Percentiles rank a stretch among this genome's conserved stretches.
phyloP scores from a whole-genome alignment of 805 yeast genomes.

The Yamadazyma takamatsuzukensis region DNA sequence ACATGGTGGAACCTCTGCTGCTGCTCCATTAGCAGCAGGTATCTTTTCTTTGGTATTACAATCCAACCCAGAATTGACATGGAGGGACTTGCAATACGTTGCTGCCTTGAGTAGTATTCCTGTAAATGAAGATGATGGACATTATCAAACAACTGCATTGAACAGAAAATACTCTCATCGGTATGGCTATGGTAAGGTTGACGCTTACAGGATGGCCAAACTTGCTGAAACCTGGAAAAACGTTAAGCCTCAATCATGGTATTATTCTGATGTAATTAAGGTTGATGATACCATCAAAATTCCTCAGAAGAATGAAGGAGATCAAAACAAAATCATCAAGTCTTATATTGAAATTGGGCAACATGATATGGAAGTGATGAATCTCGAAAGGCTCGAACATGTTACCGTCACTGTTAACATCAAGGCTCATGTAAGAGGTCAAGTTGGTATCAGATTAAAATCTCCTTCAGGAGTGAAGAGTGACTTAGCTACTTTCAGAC shows the following conservation, averaged over 20 bases:
- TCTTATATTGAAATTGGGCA: conserved; percentile 41
- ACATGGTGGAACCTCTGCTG: conserved; percentile 98
- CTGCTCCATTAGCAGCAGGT: conserved; percentile 99
- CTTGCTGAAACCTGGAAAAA: conserved; percentile 72
- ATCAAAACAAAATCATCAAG: conserved; percentile 14
- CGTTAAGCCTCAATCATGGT: conserved; percentile 92
- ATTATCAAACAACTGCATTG: conserved; percentile 70
- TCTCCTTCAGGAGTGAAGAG: conserved; percentile 79
- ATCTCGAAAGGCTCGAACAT: conserved; percentile 77
- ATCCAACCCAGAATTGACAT: conserved; percentile 82
- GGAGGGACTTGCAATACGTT: conserved; percentile 94
- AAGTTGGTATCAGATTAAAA: conserved; percentile 55
- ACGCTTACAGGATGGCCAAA: conserved; percentile 71
- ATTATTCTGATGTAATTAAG: conserved; percentile 41
- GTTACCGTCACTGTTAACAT: conserved; percentile 77
- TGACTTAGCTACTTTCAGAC: conserved; percentile 66
- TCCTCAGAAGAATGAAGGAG: conserved; percentile 8
- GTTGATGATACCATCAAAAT: conserved; percentile 25
- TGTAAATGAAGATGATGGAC: conserved; percentile 62
- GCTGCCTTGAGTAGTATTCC: conserved; percentile 68
- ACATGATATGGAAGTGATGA: conserved; percentile 49
- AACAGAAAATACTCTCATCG: conserved; percentile 72
- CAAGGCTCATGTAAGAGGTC: conserved; percentile 64
- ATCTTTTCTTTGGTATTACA: conserved; percentile 77
- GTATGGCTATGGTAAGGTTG: conserved; percentile 91